phyloP scores from a whole-genome alignment of 2,329 filamentous ascomycete species.

The Thielaviopsis euricoi region DNA sequence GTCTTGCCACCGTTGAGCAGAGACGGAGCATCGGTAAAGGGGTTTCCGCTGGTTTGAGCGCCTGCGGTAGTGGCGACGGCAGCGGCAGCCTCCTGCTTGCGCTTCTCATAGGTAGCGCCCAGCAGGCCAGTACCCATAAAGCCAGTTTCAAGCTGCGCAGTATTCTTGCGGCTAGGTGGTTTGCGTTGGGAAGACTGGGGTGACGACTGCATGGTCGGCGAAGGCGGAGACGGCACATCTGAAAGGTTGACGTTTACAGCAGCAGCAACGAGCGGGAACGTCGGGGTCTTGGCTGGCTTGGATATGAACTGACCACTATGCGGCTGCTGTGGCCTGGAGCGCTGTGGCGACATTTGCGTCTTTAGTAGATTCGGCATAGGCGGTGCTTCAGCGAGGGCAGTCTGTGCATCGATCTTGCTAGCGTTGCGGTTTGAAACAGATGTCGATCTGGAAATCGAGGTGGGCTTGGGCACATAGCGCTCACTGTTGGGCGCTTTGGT shows the following conservation, averaged over 20 bases:
- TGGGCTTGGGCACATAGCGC: background rate
- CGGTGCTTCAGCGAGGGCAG: slow-evolving; percentile 10
- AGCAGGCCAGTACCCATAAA: slow-evolving; percentile 38
- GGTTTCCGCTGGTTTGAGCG: slow-evolving; percentile 18
- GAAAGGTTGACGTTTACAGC: slow-evolving; percentile 3
- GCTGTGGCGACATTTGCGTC: background rate
- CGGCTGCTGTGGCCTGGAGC: background rate
- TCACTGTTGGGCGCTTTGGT: slow-evolving; percentile 5
- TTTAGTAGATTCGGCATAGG: slow-evolving; percentile 1
- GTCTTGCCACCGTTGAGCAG: slow-evolving; percentile 29
- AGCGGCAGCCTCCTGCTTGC: slow-evolving; percentile 22
- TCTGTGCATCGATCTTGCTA: background rate
- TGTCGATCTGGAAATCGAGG: background rate
- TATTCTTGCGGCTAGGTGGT: background rate
- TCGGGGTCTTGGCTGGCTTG: background rate
- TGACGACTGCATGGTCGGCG: background rate
- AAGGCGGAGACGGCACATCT: background rate
- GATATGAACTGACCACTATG: background rate
- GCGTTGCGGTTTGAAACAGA: slow-evolving; percentile 2
- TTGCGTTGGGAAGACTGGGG: background rate
- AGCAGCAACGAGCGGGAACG: slow-evolving; percentile 6
- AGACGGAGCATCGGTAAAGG: slow-evolving; percentile 41
- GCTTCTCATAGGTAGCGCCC: slow-evolving; percentile 31
- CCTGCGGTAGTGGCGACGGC: slow-evolving; percentile 16
- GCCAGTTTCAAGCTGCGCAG: slow-evolving; percentile 19